These are phyloP conservation scores for Rhododendron simsii DNA, from an alignment of 148 eudicot genomes.

Conservation along the genomic window DNA sequence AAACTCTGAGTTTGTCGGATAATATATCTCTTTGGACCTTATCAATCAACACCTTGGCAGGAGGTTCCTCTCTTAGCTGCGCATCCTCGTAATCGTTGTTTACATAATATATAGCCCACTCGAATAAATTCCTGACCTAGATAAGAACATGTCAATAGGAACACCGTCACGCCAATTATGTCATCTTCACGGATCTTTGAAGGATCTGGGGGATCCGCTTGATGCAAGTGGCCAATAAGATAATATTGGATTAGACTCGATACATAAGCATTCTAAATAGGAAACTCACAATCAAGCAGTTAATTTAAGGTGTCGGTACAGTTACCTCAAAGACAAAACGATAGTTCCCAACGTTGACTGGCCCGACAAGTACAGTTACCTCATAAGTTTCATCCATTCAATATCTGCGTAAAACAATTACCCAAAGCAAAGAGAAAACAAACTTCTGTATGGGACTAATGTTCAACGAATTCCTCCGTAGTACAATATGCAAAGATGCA, in stretches of 20 bases:
- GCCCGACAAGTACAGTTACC: slow-evolving; percentile 95
- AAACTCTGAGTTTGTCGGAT: slow-evolving; percentile 87
- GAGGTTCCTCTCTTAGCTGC: slow-evolving; percentile 80
- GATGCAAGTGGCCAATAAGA: slow-evolving; percentile 8
- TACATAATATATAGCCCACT: slow-evolving; percentile 86
- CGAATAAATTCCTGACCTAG: slow-evolving; percentile 85
- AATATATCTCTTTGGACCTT: slow-evolving; percentile 73
- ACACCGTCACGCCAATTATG: slow-evolving; percentile 83
- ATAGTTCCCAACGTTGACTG: slow-evolving; percentile 85
- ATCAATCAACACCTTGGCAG: slow-evolving; percentile 75
- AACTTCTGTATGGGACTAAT: no score
- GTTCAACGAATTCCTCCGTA: no score
- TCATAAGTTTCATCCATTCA: slow-evolving; percentile 96
- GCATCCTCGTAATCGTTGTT: slow-evolving; percentile 89
- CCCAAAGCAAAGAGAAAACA: neutral
- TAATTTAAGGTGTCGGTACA: neutral
- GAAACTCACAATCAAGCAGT: neutral
- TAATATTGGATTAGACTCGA: neutral
- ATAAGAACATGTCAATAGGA: slow-evolving; percentile 80
- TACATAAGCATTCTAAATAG: neutral
- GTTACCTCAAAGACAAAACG: slow-evolving; percentile 89
- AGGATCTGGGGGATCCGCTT: slow-evolving; percentile 96
- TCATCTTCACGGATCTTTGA: slow-evolving; percentile 87
- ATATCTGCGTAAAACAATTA: slow-evolving; percentile 42
- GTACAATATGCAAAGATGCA: no score